A percentile compares a stretch with the other conserved stretches of the same genome.
Evolutionary conservation across 306 rosid species (phyloP).

Genomic region (Acacia acuminata): DNA sequence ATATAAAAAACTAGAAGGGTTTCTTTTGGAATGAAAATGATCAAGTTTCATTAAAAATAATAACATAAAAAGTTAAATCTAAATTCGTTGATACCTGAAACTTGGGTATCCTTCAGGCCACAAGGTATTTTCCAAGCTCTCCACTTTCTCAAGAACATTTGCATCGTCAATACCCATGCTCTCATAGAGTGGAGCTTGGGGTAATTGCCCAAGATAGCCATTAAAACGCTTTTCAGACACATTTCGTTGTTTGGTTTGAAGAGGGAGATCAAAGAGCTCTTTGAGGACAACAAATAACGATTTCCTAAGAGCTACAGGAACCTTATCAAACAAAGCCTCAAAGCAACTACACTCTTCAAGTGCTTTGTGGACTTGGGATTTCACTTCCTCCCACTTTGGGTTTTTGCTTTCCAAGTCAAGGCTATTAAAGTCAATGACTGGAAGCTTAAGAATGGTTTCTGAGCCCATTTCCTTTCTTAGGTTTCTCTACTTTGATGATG

Average conservation of each 20-base stretch:
- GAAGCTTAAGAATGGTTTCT: background rate
- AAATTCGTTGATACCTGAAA: background rate
- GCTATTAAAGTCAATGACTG: background rate
- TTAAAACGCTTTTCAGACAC: background rate
- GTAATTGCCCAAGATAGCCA: background rate
- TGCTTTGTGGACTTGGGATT: background rate
- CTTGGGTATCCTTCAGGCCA: background rate
- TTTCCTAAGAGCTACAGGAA: too few relatives aligned
- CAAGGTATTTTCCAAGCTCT: background rate
- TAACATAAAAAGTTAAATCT: background rate
- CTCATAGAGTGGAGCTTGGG: background rate
- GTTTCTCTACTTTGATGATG: background rate
- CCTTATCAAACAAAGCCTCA: too few relatives aligned
- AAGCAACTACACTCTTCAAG: too few relatives aligned
- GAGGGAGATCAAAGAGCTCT: constrained; percentile 57
- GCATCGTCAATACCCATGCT: background rate
- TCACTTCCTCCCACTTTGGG: background rate
- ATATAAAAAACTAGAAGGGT: too few relatives aligned
- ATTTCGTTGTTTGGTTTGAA: background rate
- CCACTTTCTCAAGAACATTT: background rate
- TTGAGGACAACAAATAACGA: too few relatives aligned
- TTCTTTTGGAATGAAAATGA: too few relatives aligned
- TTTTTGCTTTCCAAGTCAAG: background rate
- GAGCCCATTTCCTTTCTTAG: background rate
- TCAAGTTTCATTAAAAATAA: background rate